Conservation (phyloP, 345 rosid genomes). For the Euphorbia pulcherrima region DNA sequence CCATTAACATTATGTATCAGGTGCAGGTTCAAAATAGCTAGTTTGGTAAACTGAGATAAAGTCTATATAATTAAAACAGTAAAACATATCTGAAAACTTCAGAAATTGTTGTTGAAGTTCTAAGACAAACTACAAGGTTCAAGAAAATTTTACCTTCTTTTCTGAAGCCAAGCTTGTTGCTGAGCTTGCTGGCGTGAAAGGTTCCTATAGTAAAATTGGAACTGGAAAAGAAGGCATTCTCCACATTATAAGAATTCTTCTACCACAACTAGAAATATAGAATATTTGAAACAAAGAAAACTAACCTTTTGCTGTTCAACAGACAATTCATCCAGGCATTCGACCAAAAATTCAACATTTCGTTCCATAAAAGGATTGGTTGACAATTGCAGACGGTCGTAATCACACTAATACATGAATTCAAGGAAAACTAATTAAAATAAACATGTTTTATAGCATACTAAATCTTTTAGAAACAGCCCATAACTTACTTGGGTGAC, state of each 20-base stretch:
- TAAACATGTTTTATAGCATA: not conserved
- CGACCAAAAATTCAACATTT: constrained; percentile 89
- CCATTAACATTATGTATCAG: not conserved
- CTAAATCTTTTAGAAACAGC: not conserved
- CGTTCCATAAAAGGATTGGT: constrained; percentile 78
- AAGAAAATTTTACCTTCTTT: constrained; percentile 58
- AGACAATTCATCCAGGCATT: constrained; percentile 96
- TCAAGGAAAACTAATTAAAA: not conserved
- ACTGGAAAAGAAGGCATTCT: constrained; percentile 41
- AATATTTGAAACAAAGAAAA: constrained; percentile 11
- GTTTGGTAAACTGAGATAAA: not conserved
- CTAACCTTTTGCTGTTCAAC: constrained; percentile 88
- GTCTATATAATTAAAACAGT: not conserved
- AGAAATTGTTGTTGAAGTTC: too few relatives aligned
- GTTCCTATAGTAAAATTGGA: constrained; percentile 78
- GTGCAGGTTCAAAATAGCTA: not conserved
- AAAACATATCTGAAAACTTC: too few relatives aligned
- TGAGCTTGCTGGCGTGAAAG: constrained; percentile 94
- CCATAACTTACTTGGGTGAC: constrained; percentile 63
- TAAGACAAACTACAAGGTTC: not conserved
- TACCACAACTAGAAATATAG: not conserved
- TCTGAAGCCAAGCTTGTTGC: constrained; percentile 99
- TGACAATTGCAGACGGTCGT: constrained; percentile 83
- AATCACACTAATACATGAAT: constrained; percentile 60
- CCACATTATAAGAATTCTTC: constrained; percentile 7